These are phyloP conservation scores for Phaeoacremonium minimum DNA, from an alignment of 2,329 filamentous ascomycete species.

Conservation along the genomic window DNA sequence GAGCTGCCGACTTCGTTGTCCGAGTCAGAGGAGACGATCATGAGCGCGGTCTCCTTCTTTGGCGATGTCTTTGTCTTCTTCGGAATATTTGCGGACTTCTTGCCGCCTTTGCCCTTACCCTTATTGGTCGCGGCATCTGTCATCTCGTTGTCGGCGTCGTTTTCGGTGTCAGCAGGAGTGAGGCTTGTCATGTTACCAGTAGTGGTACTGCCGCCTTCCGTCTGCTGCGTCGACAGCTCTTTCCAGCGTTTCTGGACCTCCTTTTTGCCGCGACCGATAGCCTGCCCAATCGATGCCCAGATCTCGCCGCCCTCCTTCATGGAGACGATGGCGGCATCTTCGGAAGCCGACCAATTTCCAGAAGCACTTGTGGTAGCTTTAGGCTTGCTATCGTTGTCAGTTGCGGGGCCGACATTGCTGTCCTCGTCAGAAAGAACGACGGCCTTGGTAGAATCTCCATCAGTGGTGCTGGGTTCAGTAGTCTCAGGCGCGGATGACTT, in stretches of 20 bases:
- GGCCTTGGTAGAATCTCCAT: too few species aligned
- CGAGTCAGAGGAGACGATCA: conserved; percentile 18
- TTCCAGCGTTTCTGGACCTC: conserved; percentile 27
- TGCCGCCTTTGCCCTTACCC: conserved; percentile 1
- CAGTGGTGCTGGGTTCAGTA: too few species aligned
- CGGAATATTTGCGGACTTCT: background rate
- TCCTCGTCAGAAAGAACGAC: conserved; percentile 1
- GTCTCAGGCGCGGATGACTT: too few species aligned
- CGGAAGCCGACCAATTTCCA: conserved; percentile 28
- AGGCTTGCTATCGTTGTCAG: too few species aligned
- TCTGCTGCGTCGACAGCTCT: conserved; percentile 17
- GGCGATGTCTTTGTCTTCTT: conserved; percentile 1
- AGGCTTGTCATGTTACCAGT: too few species aligned
- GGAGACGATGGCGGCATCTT: conserved; percentile 25
- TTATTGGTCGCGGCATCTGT: conserved; percentile 3
- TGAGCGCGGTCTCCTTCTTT: conserved; percentile 8
- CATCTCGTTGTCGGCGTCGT: conserved; percentile 3
- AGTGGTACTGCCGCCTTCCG: too few species aligned
- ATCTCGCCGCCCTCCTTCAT: conserved; percentile 23
- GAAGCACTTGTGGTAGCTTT: conserved; percentile 4
- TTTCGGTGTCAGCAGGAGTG: conserved; percentile 1
- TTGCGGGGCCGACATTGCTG: background rate
- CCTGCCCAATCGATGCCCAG: conserved; percentile 23
- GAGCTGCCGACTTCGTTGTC: conserved; percentile 18
- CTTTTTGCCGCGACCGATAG: conserved; percentile 19